A percentile compares a stretch with the other conserved stretches of the same genome.
Conservation (phyloP, 2,329 filamentous ascomycete species). For the Nothophoma quercina region DNA sequence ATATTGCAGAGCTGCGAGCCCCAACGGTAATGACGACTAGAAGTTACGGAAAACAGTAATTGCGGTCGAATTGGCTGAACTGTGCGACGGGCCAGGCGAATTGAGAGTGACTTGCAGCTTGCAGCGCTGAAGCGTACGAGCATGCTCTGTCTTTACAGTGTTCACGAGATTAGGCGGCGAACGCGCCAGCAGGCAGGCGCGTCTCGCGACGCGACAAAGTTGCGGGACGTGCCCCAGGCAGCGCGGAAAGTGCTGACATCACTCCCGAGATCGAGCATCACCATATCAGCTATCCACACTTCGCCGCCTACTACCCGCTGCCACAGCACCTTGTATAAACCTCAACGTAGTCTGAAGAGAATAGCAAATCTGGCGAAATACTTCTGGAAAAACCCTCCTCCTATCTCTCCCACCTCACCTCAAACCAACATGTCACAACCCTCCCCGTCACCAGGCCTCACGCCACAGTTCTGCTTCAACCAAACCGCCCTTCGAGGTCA, state of each 20-base stretch:
- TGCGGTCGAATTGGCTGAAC: constrained; percentile 15
- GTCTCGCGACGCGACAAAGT: constrained; percentile 35
- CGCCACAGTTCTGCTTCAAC: constrained; percentile 61
- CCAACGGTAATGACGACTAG: constrained; percentile 12
- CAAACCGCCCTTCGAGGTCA: constrained; percentile 59
- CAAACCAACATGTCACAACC: constrained; percentile 51
- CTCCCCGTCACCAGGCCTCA: constrained; percentile 51
- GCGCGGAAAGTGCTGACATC: constrained; percentile 42
- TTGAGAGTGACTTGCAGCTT: constrained; percentile 24
- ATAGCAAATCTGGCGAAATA: constrained; percentile 36
- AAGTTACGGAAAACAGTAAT: constrained; percentile 12
- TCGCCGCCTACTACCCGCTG: not conserved
- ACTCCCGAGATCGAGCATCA: constrained; percentile 23
- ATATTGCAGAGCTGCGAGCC: constrained; percentile 9
- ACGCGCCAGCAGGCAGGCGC: constrained; percentile 24
- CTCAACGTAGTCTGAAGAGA: not conserved
- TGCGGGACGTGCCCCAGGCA: constrained; percentile 21
- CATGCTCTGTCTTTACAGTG: constrained; percentile 39
- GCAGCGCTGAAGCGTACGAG: constrained; percentile 38
- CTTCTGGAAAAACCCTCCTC: constrained; percentile 40
- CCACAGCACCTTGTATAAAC: not conserved
- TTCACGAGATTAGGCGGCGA: constrained; percentile 24
- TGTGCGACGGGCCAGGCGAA: constrained; percentile 6
- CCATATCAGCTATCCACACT: constrained; percentile 2
- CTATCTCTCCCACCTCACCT: constrained; percentile 17